Base-by-base conservation (phyloP, 2,329 filamentous ascomycete species). In the Beauveria bassiana region DNA sequence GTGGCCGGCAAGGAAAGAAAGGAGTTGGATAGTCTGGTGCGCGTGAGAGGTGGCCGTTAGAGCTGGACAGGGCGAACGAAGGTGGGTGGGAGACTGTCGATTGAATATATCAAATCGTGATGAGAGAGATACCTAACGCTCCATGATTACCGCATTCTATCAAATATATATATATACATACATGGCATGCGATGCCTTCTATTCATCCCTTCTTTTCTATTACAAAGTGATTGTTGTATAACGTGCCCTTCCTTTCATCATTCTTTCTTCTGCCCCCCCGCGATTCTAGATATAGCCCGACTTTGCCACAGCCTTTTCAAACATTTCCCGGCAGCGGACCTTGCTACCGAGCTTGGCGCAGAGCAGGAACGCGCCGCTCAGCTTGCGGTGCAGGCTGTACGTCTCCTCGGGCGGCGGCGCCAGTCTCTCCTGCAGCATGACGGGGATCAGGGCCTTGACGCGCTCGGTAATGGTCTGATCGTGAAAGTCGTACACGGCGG, bases 381-480 rank as follows among this genome's bases (percentile, higher is more conserved):
- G 77, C 78, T 99, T 99, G 64, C 95, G 85, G 75, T 99, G 95
- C 69, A 99, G 76, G 72, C 89, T 93, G 71, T 99, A 99, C 58
- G 95, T 99, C 80, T 99, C 95, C 77, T 99, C 96, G 0, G 95
- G 95, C 26, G 96, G 95, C 26, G 95, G 93, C 18, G 91, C 86
- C 22, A 99, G 77, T 42, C 95, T 79, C 78, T 99, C 95, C 61
- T 85, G 84, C 52, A 99, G 81, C 95, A 99, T 99, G 59, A 96
- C 79, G 18, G 95, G 95, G 66, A 99, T 98, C 59, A 96, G 81
- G 3, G 80, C 83, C 69, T 93, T 87, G 62, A 99, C 93, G 50
- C 96, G 83, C 70, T 98, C 93, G 1, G 95, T 99, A 67, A 99
- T 98, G 1, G 93, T 99, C 79, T 99, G 95, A 70, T 93, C 86